phyloP scores from a whole-genome alignment of 2,329 filamentous ascomycete genomes.

The Fusarium fracticaudum region DNA sequence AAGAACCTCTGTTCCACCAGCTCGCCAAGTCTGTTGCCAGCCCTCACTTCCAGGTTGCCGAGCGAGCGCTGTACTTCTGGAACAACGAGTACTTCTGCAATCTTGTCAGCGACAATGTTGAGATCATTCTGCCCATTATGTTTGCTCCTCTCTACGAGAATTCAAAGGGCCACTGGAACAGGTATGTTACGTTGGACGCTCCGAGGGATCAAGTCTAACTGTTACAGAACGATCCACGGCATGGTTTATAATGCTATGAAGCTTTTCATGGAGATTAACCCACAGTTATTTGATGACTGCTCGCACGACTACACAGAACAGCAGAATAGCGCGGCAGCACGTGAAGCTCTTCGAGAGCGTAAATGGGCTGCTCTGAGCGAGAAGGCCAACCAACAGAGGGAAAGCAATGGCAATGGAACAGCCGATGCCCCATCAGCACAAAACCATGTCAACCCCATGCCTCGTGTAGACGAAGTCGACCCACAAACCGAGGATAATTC shows the following conservation, averaged over 20 bases:
- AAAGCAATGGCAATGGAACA: slow-evolving; percentile 44
- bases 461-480: slow-evolving; percentile 78
- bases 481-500: slow-evolving; percentile 83
- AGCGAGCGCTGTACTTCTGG: slow-evolving; percentile 98
- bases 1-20: slow-evolving; percentile 97
- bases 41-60: slow-evolving; percentile 98
- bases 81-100: slow-evolving; percentile 99
- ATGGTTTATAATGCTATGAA: slow-evolving; percentile 99
- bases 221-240: slow-evolving; percentile 88
- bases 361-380: slow-evolving; percentile 91
- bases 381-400: slow-evolving; percentile 76
- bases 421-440: slow-evolving; percentile 44
- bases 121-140: slow-evolving; percentile 99
- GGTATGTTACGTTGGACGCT: slow-evolving; percentile 64
- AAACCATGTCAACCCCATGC: slow-evolving; percentile 55
- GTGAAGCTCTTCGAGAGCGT: slow-evolving; percentile 81
- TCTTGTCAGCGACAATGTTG: slow-evolving; percentile 97
- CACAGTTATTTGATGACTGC: slow-evolving; percentile 97
- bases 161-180: slow-evolving; percentile 98
- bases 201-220: background rate
- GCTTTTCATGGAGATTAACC: slow-evolving; percentile 99
- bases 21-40: slow-evolving; percentile 97
- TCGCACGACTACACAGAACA: slow-evolving; percentile 98
- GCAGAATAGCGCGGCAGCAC: slow-evolving; percentile 88
- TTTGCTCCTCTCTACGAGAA: slow-evolving; percentile 98